Evolutionary conservation across 192 early-diverging fungal species (phyloP).

Genomic region (Coemansia javaensis): DNA sequence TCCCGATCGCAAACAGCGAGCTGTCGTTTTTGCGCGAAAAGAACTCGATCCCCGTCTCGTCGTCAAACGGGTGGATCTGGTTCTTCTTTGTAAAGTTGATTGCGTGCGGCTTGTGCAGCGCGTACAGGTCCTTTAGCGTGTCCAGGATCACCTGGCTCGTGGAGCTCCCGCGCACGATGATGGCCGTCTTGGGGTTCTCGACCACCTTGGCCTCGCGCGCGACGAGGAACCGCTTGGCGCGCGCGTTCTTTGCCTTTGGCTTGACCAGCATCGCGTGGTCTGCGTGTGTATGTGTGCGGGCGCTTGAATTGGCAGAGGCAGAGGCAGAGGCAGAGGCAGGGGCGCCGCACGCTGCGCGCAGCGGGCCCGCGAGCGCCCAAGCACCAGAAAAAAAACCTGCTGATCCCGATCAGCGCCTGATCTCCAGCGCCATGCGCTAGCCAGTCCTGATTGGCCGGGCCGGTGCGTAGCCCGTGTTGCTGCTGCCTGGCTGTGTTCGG

Average conservation of each 20-base stretch:
- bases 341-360: too few relatives aligned
- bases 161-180: conserved; percentile 82
- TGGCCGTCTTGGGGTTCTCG: conserved; percentile 86
- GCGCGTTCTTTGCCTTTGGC: conserved; percentile 82
- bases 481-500: too few relatives aligned
- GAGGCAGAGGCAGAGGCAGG: too few relatives aligned
- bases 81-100: conserved; percentile 92
- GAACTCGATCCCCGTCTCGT: conserved; percentile 85
- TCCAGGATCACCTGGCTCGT: conserved; percentile 80
- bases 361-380: background rate
- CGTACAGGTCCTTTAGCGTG: conserved; percentile 86
- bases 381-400: too few relatives aligned
- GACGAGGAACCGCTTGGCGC: conserved; percentile 76
- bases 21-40: conserved; percentile 95
- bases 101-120: conserved; percentile 84
- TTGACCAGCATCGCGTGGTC: too few relatives aligned
- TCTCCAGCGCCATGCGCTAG: background rate
- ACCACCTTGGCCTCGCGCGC: conserved; percentile 86
- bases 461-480: too few relatives aligned
- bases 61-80: conserved; percentile 94
- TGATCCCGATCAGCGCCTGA: conserved; percentile 1
- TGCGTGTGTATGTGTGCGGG: too few relatives aligned
- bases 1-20: conserved; percentile 83
- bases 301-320: too few relatives aligned
- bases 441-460: background rate